Evolutionary conservation across 768 basidiomycete species (phyloP).

Genomic region (Hygrophorus russula): DNA sequence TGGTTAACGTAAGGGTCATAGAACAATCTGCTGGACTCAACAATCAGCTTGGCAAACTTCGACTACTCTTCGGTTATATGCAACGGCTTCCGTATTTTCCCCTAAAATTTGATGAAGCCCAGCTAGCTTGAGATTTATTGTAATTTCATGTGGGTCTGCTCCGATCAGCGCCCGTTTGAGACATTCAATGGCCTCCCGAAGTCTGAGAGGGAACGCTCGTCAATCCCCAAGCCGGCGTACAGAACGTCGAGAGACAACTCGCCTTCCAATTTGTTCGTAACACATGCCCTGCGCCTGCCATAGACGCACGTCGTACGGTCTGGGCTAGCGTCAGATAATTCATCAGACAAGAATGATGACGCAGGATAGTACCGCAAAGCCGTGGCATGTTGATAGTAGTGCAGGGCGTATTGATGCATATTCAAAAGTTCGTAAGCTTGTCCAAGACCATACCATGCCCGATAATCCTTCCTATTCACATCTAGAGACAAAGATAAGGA

Average conservation of each 20-base stretch:
- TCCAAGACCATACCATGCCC: conserved; percentile 98
- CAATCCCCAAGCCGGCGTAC: neutral
- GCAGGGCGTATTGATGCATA: conserved; percentile 93
- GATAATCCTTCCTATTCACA: conserved; percentile 91
- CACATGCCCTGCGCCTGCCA: conserved; percentile 94
- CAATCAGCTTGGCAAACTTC: conserved; percentile 54
- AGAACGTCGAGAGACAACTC: conserved; percentile 11
- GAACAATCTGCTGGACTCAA: conserved; percentile 5
- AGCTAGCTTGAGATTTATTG: conserved; percentile 64
- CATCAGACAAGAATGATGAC: neutral
- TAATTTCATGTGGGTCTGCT: conserved; percentile 67
- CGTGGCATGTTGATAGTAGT: conserved; percentile 95
- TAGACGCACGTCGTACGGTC: conserved; percentile 91
- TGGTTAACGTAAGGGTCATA: conserved; percentile 12
- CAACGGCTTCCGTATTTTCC: conserved; percentile 57
- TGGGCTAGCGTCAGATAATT: conserved; percentile 17
- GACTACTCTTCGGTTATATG: conserved; percentile 73
- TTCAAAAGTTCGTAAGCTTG: conserved; percentile 95
- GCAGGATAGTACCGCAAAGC: conserved; percentile 55
- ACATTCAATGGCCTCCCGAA: conserved; percentile 83
- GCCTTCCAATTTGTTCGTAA: conserved; percentile 88
- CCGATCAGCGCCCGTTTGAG: conserved; percentile 82
- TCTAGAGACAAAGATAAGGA: conserved; percentile 37
- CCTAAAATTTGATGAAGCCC: conserved; percentile 56
- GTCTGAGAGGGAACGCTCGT: conserved; percentile 29